Base-by-base conservation (phyloP, 1,284 basidiomycete genomes). In the Ceratobasidium sp. region DNA sequence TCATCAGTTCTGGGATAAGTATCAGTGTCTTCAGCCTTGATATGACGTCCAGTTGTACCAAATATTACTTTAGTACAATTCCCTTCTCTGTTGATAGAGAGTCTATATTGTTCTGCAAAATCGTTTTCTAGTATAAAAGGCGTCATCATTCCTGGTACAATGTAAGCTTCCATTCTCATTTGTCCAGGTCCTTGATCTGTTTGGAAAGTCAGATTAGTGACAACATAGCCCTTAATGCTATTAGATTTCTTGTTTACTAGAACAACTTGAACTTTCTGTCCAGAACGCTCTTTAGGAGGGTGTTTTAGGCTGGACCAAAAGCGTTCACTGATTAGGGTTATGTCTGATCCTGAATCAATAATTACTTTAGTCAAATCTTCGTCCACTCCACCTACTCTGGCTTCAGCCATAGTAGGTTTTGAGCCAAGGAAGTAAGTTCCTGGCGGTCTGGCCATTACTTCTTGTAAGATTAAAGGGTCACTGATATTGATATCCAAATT, bases 81-180 rank as follows among this genome's bases (percentile, higher is more conserved):
- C 44, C 80, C 80, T 10, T 80, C 44, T 54, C 83, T 62, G 0
- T 83, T 28, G 2, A 84, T 77, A 38, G 83, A 85, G 42, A 85
- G 79, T 10, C 74, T 80, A 70, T 83, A 84, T 54, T 84, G 81
- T 69, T 81, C 82, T n/a, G 79, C 79, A 62, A 84, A 84, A 74
- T 84, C 82, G 67, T 84, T 84, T 12, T 83, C 83, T 4, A 84
- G 77, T n/a, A 83, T 82, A 40, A 82, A 82, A 1, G 81, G 82
- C 10, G 82, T 71, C 9, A 56, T 76, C 80, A 81, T 81, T 38
- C 54, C 61, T 52, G 73, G 65, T 15, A 81, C 83, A 0, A 84
- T 81, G 67, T 85, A 84, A 0, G 84, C 84, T 69, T 85, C 84
- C 0, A 84, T 80, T 7, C 62, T 61, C 1, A 85, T 64, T 61